phyloP scores from a whole-genome alignment of 345 rosid genomes.

The Geranium rotundifolium region DNA sequence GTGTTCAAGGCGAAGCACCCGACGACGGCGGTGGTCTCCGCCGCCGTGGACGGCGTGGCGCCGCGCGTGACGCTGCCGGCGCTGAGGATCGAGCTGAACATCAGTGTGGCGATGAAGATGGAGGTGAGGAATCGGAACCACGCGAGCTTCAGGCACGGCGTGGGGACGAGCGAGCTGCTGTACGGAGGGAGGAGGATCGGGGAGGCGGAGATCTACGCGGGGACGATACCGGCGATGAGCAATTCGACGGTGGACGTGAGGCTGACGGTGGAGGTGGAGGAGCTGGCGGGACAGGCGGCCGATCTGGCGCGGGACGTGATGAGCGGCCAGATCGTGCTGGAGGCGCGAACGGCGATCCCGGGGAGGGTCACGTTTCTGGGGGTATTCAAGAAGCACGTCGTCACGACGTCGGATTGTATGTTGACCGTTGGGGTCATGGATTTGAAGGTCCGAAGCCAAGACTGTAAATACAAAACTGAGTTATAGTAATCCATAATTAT shows the following conservation, averaged over 20 bases:
- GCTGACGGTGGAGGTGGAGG: conserved; percentile 34
- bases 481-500: conserved; percentile 10
- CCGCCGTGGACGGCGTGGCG: conserved; percentile 31
- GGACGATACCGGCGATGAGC: conserved; percentile 31
- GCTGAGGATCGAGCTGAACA: conserved; percentile 25
- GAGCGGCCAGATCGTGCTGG: conserved; percentile 25
- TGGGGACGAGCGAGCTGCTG: conserved; percentile 24
- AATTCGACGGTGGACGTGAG: conserved; percentile 15
- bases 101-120: conserved; percentile 34
- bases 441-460: conserved; percentile 29
- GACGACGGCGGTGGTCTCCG: conserved; percentile 20
- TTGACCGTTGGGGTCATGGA: conserved; percentile 23
- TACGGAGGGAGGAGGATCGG: conserved; percentile 29
- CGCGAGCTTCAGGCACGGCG: conserved; percentile 35
- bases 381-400: conserved; percentile 25
- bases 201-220: conserved; percentile 28
- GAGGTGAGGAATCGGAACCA: conserved; percentile 27
- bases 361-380: conserved; percentile 36
- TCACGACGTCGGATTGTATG: conserved; percentile 28
- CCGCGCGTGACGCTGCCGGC: conserved; percentile 25
- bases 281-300: conserved; percentile 14
- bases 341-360: conserved; percentile 34
- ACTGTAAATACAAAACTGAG: conserved; percentile 27
- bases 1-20: conserved; percentile 34
- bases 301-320: conserved; percentile 25